Percentiles rank a stretch among this genome's conserved stretches.
Evolutionary conservation across 108 stramenopile genomes (phyloP).

Genomic region (Cyclotella cryptica): DNA sequence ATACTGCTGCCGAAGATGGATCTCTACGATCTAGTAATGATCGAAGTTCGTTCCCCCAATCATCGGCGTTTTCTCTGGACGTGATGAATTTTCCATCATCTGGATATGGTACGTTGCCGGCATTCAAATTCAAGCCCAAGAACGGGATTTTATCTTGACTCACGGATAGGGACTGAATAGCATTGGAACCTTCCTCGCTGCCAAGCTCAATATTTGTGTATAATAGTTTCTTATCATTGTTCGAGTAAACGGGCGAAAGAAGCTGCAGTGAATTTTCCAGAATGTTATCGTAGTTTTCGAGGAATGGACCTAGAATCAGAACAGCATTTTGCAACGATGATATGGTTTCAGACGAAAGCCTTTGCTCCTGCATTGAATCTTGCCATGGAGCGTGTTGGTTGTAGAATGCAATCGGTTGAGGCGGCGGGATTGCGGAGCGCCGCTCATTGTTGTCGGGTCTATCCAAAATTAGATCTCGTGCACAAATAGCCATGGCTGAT

Average conservation of each 20-base stretch:
- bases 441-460: neutral
- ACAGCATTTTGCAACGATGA: slow-evolving; percentile 39
- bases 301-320: slow-evolving; percentile 9
- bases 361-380: neutral
- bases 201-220: slow-evolving; percentile 26
- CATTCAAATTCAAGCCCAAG: slow-evolving; percentile 28
- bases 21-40: slow-evolving; percentile 23
- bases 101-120: neutral
- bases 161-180: slow-evolving; percentile 18
- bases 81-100: slow-evolving; percentile 16
- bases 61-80: slow-evolving; percentile 31
- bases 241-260: slow-evolving; percentile 12
- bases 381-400: neutral
- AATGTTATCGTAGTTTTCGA: slow-evolving; percentile 23
- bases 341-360: slow-evolving; percentile 23
- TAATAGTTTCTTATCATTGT: slow-evolving; percentile 9
- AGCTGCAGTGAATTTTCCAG: slow-evolving; percentile 25
- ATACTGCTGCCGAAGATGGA: slow-evolving; percentile 23
- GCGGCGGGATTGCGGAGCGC: slow-evolving; percentile 20
- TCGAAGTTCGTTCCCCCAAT: slow-evolving; percentile 35
- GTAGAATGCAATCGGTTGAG: slow-evolving; percentile 34
- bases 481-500: slow-evolving; percentile 37
- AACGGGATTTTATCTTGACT: slow-evolving; percentile 17
- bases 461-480: slow-evolving; percentile 22
- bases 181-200: neutral